Evolutionary conservation across 2,329 filamentous ascomycete species (phyloP).

Genomic region (Neonectria ditissima): DNA sequence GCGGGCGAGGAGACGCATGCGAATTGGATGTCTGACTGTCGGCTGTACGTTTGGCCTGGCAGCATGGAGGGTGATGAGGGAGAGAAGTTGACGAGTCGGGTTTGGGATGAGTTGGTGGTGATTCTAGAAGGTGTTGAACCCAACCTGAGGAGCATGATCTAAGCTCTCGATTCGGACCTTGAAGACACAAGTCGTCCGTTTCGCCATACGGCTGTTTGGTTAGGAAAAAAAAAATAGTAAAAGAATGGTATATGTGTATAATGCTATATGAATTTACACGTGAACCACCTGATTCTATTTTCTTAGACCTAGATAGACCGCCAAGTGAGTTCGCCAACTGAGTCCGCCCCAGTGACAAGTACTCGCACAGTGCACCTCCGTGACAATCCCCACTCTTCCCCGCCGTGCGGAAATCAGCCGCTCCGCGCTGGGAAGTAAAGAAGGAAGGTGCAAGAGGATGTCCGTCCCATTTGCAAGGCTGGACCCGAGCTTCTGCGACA

Average conservation of each 20-base stretch:
- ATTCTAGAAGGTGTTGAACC: conserved; percentile 58
- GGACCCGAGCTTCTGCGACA: conserved; percentile 9
- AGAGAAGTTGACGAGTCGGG: conserved; percentile 47
- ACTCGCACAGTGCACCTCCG: conserved; percentile 3
- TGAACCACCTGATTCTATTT: too few species aligned
- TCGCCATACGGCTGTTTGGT: too few species aligned
- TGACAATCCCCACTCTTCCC: neutral
- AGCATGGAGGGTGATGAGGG: conserved; percentile 52
- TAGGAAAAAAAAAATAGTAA: too few species aligned
- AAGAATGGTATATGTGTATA: too few species aligned
- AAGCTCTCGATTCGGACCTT: neutral
- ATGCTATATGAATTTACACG: too few species aligned
- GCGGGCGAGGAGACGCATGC: conserved; percentile 55
- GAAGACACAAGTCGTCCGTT: too few species aligned
- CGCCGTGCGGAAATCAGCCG: conserved; percentile 25
- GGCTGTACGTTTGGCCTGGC: conserved; percentile 38
- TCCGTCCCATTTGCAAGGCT: conserved; percentile 15
- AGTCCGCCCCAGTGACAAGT: neutral
- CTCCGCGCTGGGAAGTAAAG: conserved; percentile 6
- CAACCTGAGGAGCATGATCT: conserved; percentile 51
- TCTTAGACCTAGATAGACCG: too few species aligned
- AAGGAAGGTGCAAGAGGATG: neutral
- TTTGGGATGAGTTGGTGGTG: conserved; percentile 57
- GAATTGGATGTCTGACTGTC: conserved; percentile 53
- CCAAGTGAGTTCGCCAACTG: too few species aligned